Percentiles rank a stretch among this genome's conserved stretches.
These are phyloP conservation scores for Lophium mytilinum DNA, from an alignment of 495 filamentous ascomycete species.

Conservation along the genomic window DNA sequence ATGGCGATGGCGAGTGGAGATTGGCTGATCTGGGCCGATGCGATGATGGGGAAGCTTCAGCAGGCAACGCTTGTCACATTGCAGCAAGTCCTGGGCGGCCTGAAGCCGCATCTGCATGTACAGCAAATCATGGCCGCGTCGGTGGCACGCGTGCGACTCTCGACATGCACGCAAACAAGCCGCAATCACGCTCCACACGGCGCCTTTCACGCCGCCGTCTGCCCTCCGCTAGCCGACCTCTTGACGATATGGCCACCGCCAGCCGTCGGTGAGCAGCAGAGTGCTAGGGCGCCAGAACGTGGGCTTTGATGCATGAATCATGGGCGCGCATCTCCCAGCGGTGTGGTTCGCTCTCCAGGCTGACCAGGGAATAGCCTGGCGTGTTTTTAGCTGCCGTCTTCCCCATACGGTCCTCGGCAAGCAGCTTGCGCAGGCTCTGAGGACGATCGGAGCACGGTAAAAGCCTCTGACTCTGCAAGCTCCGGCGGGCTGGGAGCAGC, in stretches of 20 bases:
- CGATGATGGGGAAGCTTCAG: neutral
- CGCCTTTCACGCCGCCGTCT: neutral
- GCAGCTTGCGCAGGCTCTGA: neutral
- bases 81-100: neutral
- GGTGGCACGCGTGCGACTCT: neutral
- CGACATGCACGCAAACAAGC: neutral
- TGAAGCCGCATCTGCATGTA: neutral
- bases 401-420: neutral
- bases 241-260: neutral
- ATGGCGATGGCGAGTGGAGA: neutral
- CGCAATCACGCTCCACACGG: neutral
- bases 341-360: neutral
- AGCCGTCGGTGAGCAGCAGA: neutral
- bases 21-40: constrained; percentile 3
- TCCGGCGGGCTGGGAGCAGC: neutral
- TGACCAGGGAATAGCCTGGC: neutral
- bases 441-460: neutral
- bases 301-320: neutral
- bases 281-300: neutral
- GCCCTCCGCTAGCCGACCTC: neutral
- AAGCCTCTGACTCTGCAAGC: neutral
- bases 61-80: neutral
- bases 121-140: neutral
- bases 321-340: neutral
- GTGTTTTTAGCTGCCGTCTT: neutral